phyloP scores from a whole-genome alignment of 1,284 basidiomycete genomes.

The Naganishia liquefaciens region DNA sequence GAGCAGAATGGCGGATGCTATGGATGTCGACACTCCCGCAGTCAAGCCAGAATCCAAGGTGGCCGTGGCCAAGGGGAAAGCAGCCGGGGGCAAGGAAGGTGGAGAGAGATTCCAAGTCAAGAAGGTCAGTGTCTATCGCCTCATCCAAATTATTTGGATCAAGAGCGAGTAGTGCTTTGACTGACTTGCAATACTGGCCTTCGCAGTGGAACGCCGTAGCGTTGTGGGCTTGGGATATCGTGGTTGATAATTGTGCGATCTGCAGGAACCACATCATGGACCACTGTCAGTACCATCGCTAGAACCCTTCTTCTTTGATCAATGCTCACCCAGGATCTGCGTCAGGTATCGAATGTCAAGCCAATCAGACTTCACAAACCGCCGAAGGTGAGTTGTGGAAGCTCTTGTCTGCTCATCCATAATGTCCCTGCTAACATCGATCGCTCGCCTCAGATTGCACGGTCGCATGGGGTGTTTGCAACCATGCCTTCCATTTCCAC shows the following conservation, averaged over 20 bases:
- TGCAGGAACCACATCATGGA: conserved; percentile 99
- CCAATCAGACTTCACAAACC: conserved; percentile 64
- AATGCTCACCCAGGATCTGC: conserved; percentile 4
- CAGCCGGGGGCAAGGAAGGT: conserved; percentile 23
- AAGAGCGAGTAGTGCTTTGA: neutral
- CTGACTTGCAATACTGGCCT: neutral
- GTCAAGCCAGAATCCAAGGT: conserved; percentile 1
- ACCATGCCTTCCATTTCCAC: conserved; percentile 99
- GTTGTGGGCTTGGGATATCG: conserved; percentile 96
- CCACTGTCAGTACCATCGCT: conserved; percentile 66
- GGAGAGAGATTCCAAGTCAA: conserved; percentile 33
- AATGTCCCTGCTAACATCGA: neutral
- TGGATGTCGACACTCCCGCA: conserved; percentile 31
- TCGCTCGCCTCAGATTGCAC: conserved; percentile 70
- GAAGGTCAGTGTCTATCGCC: conserved; percentile 29
- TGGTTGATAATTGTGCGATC: conserved; percentile 94
- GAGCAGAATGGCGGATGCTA: conserved; percentile 34
- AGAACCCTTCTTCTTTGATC: conserved; percentile 8
- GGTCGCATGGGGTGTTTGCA: conserved; percentile 99
- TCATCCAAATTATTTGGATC: no score
- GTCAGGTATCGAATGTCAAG: conserved; percentile 97
- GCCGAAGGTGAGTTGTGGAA: conserved; percentile 2
- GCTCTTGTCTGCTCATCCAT: neutral
- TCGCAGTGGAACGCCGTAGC: conserved; percentile 91
- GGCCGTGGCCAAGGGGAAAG: conserved; percentile 21